Conservation (phyloP, 257 asterid species). For the Handroanthus guayacan region DNA sequence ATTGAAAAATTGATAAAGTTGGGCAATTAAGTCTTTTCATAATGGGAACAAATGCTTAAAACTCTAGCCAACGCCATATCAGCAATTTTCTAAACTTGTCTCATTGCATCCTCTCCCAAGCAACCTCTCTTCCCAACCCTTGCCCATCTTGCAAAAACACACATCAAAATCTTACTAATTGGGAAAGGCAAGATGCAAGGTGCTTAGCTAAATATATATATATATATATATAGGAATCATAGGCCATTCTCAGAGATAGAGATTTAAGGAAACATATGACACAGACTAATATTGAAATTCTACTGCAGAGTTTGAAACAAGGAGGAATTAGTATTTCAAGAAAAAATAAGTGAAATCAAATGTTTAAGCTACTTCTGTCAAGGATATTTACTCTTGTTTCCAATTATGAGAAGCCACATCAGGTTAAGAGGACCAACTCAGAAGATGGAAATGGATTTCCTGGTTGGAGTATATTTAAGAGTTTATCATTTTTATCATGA, state of each 20-base stretch:
- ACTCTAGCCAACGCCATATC: neutral
- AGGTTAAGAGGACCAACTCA: no score
- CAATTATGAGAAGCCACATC: neutral
- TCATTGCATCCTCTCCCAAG: constrained; percentile 1
- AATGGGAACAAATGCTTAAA: neutral
- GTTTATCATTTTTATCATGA: neutral
- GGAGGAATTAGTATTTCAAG: constrained; percentile 1
- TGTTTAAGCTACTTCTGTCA: neutral
- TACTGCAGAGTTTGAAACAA: neutral
- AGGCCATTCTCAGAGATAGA: neutral
- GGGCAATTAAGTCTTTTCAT: neutral
- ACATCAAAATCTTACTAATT: constrained; percentile 10
- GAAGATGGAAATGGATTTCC: neutral
- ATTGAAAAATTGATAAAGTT: neutral
- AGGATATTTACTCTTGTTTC: neutral
- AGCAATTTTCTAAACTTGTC: neutral
- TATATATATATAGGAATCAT: neutral
- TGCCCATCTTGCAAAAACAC: neutral
- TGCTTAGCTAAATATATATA: neutral
- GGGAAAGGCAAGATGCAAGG: neutral
- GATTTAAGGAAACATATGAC: neutral
- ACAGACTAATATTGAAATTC: neutral
- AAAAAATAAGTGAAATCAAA: neutral
- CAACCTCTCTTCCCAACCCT: neutral
- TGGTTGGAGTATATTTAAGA: neutral